phyloP scores from a whole-genome alignment of 176 grass and related monocot genomes.

The Rhynchospora pubera region DNA sequence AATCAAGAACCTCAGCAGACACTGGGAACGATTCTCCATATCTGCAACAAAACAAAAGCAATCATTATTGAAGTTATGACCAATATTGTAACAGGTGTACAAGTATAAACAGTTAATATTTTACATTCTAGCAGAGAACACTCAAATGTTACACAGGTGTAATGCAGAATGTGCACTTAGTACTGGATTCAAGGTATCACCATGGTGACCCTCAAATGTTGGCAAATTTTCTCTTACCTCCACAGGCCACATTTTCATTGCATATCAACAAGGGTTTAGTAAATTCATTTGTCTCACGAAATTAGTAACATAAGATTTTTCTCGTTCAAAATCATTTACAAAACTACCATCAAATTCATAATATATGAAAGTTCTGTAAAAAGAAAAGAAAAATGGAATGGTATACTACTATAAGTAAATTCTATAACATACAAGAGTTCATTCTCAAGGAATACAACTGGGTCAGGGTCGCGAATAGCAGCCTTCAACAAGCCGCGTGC shows the following conservation, averaged over 20 bases:
- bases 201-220: neutral
- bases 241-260: neutral
- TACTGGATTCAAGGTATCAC: neutral
- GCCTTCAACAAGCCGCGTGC: constrained; percentile 90
- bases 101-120: neutral
- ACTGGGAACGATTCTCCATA: constrained; percentile 92
- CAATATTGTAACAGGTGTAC: neutral
- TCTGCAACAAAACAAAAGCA: constrained; percentile 34
- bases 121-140: neutral
- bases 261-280: neutral
- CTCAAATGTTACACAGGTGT: neutral
- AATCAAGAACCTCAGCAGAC: constrained; percentile 92
- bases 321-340: neutral
- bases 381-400: constrained; percentile 10
- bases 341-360: constrained; percentile 9
- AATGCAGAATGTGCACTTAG: neutral
- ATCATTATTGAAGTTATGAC: neutral
- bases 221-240: too few species aligned
- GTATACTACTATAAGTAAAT: constrained; percentile 27
- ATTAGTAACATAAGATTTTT: neutral
- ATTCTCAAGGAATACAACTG: constrained; percentile 96
- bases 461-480: constrained; percentile 93
- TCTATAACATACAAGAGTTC: constrained; percentile 76
- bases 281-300: neutral
- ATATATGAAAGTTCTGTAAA: constrained; percentile 7